Evolutionary conservation across 805 yeast genomes (phyloP).

Genomic region (Saccharomycopsis fibuligera): DNA sequence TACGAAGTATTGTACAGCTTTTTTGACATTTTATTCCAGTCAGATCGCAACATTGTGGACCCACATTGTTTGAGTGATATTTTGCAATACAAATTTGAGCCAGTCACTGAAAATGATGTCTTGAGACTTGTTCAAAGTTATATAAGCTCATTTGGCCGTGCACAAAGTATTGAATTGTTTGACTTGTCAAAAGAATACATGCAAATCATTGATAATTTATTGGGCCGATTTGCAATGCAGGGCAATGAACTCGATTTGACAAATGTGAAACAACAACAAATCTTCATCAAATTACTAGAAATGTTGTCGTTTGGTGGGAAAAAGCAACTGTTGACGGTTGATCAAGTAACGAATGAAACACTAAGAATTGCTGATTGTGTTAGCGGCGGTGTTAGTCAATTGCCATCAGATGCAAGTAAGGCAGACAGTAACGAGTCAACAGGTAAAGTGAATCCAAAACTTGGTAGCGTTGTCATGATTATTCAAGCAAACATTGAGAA

Average conservation of each 20-base stretch:
- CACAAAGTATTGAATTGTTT: background rate
- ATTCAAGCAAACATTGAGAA: background rate
- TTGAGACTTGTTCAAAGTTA: background rate
- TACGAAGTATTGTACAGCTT: slow-evolving; percentile 5
- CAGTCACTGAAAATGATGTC: background rate
- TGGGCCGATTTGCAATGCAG: slow-evolving; percentile 6
- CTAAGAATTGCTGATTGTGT: no score
- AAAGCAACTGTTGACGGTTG: no score
- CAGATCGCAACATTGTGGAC: background rate
- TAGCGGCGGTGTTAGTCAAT: no score
- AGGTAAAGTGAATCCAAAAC: no score
- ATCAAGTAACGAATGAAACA: no score
- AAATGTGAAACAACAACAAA: background rate
- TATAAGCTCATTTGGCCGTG: background rate
- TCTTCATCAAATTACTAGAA: no score
- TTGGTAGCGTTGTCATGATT: background rate
- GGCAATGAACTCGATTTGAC: slow-evolving; percentile 10
- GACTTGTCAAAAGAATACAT: slow-evolving; percentile 2
- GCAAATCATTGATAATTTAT: background rate
- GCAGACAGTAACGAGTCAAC: no score
- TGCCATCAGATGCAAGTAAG: no score
- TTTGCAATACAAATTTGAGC: background rate
- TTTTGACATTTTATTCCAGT: slow-evolving; percentile 4
- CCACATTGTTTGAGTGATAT: slow-evolving; percentile 3
- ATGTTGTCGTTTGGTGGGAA: no score